phyloP scores from a whole-genome alignment of 2,329 filamentous ascomycete genomes.

The Aurifilum marmelostoma region DNA sequence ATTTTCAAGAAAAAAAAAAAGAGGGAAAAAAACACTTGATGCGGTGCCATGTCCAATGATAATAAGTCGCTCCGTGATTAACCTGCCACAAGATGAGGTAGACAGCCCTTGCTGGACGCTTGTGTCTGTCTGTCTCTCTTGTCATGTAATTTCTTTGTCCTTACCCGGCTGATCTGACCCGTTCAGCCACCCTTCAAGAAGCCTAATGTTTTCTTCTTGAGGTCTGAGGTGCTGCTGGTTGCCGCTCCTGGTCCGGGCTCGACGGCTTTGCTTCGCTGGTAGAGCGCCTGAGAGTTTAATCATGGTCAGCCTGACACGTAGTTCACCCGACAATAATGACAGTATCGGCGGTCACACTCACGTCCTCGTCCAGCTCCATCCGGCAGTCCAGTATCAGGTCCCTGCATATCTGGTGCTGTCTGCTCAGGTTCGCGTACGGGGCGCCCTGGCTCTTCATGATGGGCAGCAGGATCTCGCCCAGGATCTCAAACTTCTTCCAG shows the following conservation, averaged over 20 bases:
- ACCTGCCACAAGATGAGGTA: background rate
- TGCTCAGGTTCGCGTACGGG: conserved; percentile 73
- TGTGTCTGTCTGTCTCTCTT: background rate
- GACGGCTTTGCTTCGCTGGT: conserved; percentile 29
- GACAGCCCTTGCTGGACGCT: background rate
- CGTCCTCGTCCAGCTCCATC: conserved; percentile 85
- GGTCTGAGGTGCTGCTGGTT: conserved; percentile 23
- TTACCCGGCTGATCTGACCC: background rate
- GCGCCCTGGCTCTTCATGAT: conserved; percentile 90
- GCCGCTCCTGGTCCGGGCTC: conserved; percentile 24
- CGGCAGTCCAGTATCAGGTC: conserved; percentile 80
- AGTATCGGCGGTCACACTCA: conserved; percentile 51
- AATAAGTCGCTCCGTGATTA: background rate
- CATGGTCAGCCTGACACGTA: conserved; percentile 5
- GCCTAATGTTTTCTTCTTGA: conserved; percentile 29
- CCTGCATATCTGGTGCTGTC: conserved; percentile 66
- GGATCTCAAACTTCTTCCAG: conserved; percentile 97
- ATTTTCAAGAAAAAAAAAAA: background rate
- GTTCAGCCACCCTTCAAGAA: conserved; percentile 24
- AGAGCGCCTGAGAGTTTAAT: conserved; percentile 20
- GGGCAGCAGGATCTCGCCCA: conserved; percentile 87
- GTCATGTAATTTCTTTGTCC: background rate
- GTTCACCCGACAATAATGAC: background rate
- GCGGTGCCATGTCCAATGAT: background rate
- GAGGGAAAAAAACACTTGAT: background rate